Evolutionary conservation across 257 asterid species (phyloP).

Genomic region (Penstemon barbatus): DNA sequence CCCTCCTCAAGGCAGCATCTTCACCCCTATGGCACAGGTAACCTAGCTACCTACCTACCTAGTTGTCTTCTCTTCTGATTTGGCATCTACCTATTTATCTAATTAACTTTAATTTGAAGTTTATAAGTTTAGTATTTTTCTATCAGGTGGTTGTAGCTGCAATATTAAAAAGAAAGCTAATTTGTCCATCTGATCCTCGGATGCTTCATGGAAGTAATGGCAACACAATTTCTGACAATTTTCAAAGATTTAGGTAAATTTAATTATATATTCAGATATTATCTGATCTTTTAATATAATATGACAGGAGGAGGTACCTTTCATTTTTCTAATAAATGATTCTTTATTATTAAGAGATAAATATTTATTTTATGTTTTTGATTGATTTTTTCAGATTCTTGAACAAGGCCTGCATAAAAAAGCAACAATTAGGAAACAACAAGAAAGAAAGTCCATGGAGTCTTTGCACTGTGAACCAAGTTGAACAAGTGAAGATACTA

Average conservation of each 20-base stretch:
- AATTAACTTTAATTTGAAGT: neutral
- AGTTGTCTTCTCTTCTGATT: slow-evolving; percentile 15
- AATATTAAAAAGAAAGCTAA: slow-evolving; percentile 60
- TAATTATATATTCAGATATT: neutral
- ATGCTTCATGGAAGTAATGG: slow-evolving; percentile 52
- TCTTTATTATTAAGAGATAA: no score
- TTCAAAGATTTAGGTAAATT: slow-evolving; percentile 61
- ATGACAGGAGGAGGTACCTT: no score
- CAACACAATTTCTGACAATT: slow-evolving; percentile 34
- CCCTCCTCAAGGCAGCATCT: slow-evolving; percentile 78
- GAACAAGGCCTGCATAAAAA: slow-evolving; percentile 89
- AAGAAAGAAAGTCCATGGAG: slow-evolving; percentile 48
- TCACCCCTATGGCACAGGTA: slow-evolving; percentile 85
- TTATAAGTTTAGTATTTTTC: neutral
- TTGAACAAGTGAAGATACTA: slow-evolving; percentile 65
- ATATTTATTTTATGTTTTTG: neutral
- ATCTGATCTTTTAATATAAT: no score
- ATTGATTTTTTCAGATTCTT: slow-evolving; percentile 52
- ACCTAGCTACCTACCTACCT: no score
- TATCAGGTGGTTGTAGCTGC: slow-evolving; percentile 89
- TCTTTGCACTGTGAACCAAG: slow-evolving; percentile 49
- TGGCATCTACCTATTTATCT: slow-evolving; percentile 33
- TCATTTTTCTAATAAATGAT: no score
- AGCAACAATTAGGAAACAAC: slow-evolving; percentile 30
- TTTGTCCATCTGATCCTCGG: slow-evolving; percentile 61